Percentiles rank a stretch among this genome's conserved stretches.
Evolutionary conservation across 2,329 filamentous ascomycete species (phyloP).

Genomic region (Calcarisporium arbuscula): DNA sequence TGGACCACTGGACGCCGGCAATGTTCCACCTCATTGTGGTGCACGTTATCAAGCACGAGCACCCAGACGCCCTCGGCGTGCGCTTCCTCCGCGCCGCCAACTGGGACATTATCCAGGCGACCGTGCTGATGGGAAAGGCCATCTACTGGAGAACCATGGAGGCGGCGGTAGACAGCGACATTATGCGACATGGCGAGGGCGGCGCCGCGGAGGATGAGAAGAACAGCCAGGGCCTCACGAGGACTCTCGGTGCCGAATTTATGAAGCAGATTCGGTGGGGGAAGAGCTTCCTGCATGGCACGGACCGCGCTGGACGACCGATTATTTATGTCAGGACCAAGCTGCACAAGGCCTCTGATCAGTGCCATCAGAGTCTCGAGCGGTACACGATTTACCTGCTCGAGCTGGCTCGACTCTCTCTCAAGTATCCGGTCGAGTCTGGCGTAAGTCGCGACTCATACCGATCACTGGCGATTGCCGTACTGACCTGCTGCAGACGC

Average conservation of each 20-base stretch:
- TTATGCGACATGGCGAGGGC: slow-evolving; percentile 66
- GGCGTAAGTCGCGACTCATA: slow-evolving; percentile 52
- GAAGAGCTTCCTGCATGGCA: slow-evolving; percentile 79
- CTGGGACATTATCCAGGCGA: slow-evolving; percentile 82
- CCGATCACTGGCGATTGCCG: slow-evolving; percentile 7
- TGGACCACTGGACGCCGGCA: slow-evolving; percentile 67
- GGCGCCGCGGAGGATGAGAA: slow-evolving; percentile 53
- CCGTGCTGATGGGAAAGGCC: slow-evolving; percentile 83
- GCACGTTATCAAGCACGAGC: slow-evolving; percentile 85
- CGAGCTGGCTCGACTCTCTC: slow-evolving; percentile 75
- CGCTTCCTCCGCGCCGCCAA: slow-evolving; percentile 75
- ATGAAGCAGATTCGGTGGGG: slow-evolving; percentile 74
- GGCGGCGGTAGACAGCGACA: slow-evolving; percentile 76
- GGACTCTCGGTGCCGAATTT: slow-evolving; percentile 67
- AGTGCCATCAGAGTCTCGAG: slow-evolving; percentile 69
- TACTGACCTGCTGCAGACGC: too few species aligned
- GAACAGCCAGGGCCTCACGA: slow-evolving; percentile 46
- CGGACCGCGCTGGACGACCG: slow-evolving; percentile 71
- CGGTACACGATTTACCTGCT: slow-evolving; percentile 82
- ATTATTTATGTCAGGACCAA: slow-evolving; percentile 74
- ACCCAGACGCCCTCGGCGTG: slow-evolving; percentile 73
- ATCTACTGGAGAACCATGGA: slow-evolving; percentile 79
- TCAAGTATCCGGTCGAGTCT: slow-evolving; percentile 72
- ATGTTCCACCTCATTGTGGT: slow-evolving; percentile 71
- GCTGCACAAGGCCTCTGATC: slow-evolving; percentile 69